Base-by-base conservation (phyloP, 176 grass and related monocot genomes). In the Ensete glaucum region DNA sequence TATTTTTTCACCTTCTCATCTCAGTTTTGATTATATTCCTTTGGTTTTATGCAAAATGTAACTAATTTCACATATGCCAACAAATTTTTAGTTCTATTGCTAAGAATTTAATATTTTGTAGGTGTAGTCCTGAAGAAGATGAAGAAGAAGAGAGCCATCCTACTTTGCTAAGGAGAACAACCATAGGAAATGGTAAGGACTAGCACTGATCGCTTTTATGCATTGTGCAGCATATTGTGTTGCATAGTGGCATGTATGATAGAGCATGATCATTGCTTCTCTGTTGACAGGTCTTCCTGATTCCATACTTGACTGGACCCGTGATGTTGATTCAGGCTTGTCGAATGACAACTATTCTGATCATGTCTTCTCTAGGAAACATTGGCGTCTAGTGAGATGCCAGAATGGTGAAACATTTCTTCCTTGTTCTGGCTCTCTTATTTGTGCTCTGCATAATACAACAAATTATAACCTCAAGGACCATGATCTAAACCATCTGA, bases 311-410 rank as follows among this genome's bases (percentile, higher is more conserved):
- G 94, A 98, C 53, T 98, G 94, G 94, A 98, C 94, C 62, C 85
- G 84, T 83, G 90, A 92, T 73, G 84, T 82, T 60, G 88, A 87
- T 87, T 77, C 72, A 43, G 86, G 86, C 26, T 75, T 86, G 81
- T 80, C 84, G 73, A 86, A 82, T 67, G 84, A 84, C 23, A 89
- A 78, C 78, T 90, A 85, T 62, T 83, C 82, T 71, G 90, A 92
- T 81, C 85, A 90, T 78, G 84, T 87, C 88, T 93, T 92, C 83
- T 98, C 94, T 82, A 93, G 88, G 88, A 86, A 87, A 83, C 85
- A 93, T 51, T 98, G 94, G 94, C 94, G 94, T 65, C 94, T 98
- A 73, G 84, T 98, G 29, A 88, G 94, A 85, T 98, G 94, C 86
- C 94, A 98, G 77, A 98, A 98, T 85, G 94, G 94, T 73, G 87